Evolutionary conservation across 257 asterid species (phyloP), one percentile per base, ranked within the genome.

Genomic region (Dorcoceras hygrometricum): DNA sequence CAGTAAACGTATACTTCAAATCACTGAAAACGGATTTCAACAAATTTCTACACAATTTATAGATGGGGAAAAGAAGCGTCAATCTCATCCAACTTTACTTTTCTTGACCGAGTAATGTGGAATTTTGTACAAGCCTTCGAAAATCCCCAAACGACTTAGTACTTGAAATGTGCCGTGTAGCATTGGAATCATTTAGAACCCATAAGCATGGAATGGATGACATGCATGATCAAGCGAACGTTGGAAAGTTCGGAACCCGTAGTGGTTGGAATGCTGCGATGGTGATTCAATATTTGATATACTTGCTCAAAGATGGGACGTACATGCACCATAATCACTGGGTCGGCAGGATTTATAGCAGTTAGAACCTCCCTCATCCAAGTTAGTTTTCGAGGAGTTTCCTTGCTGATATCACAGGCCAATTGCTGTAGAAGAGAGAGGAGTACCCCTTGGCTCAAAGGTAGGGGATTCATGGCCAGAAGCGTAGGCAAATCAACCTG

Each of bases 281-380:
- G 96, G 72, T 88, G 97, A 66, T 80, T 78, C 71, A 94, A 48
- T 69, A 84, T 88, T 70, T 89, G 95, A 78, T 87, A 94, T 3
- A 94, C 99, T 79, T 94, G 99, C 79, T 94, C 96, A 31, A 94
- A 87, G 82, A 94, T 90, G 3, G 96, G 96, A 2, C 89, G 96
- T 16, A 88, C 89, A 5, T 90, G 95, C 69, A 88, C 76, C 32
- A 77, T 82, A 25, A 94, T 94, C 91, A 84, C 71, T 19, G 90
- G 83, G 65, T 94, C 96, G 0, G 84, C 66, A 18, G 99, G 97
- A 71, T 88, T 86, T 68, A 94, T 77, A 24, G 95, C 95, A 59
- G 89, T 61, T 0, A 88, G 65, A 57, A 90, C 85, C 67, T 94
- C 96, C 74, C 95, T 80, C 99, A 88, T 94, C 97, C 97, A 94